These are phyloP conservation scores for Euphorbia lathyris DNA, from an alignment of 345 rosid species.

Conservation along the genomic window DNA sequence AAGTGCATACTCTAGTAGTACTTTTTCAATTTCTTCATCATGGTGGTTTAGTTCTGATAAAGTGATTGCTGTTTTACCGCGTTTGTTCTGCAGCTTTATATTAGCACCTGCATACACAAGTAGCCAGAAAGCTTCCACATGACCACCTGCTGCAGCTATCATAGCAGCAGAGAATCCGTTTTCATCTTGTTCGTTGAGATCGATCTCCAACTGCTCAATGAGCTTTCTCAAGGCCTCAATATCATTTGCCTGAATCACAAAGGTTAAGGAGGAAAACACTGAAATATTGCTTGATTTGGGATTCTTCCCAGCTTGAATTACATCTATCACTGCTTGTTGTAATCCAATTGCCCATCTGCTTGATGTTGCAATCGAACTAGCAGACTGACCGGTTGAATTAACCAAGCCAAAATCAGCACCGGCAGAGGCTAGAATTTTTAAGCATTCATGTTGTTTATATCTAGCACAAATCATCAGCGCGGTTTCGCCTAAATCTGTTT, in stretches of 20 bases:
- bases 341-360: slow-evolving; percentile 67
- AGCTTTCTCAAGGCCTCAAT: slow-evolving; percentile 54
- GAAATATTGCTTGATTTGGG: slow-evolving; percentile 52
- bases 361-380: slow-evolving; percentile 48
- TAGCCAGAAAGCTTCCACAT: slow-evolving; percentile 66
- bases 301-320: slow-evolving; percentile 48
- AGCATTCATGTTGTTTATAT: slow-evolving; percentile 55
- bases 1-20: slow-evolving; percentile 80
- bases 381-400: slow-evolving; percentile 50
- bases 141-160: slow-evolving; percentile 72
- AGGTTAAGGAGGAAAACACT: slow-evolving; percentile 57
- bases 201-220: slow-evolving; percentile 33
- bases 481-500: slow-evolving; percentile 67
- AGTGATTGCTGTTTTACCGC: slow-evolving; percentile 63
- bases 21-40: slow-evolving; percentile 73
- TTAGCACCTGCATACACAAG: slow-evolving; percentile 85
- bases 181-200: slow-evolving; percentile 74
- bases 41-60: slow-evolving; percentile 58
- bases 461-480: slow-evolving; percentile 67
- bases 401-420: slow-evolving; percentile 85
- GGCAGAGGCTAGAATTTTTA: slow-evolving; percentile 55
- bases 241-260: slow-evolving; percentile 66
- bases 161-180: slow-evolving; percentile 81
- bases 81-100: slow-evolving; percentile 61
- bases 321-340: slow-evolving; percentile 52